phyloP scores from a whole-genome alignment of 2,329 filamentous ascomycete genomes.

The Aspergillus sp. region DNA sequence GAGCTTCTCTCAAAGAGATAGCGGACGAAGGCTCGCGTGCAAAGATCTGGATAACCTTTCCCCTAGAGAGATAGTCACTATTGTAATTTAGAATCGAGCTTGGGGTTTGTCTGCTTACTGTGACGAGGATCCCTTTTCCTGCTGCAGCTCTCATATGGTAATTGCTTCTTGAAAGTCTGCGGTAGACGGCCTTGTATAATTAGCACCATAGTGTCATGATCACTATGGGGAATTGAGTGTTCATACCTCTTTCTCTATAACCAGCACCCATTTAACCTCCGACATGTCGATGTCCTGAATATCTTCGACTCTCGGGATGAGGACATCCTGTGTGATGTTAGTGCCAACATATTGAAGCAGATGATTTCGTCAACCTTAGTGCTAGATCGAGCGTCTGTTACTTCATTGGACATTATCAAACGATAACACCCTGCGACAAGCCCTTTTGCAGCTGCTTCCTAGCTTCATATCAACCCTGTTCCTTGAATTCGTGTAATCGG shows the following conservation, averaged over 20 bases:
- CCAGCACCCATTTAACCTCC: slow-evolving; percentile 49
- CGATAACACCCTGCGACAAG: slow-evolving; percentile 31
- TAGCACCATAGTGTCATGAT: neutral
- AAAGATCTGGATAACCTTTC: slow-evolving; percentile 58
- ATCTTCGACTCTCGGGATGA: slow-evolving; percentile 44
- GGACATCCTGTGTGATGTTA: slow-evolving; percentile 35
- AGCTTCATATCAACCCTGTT: neutral
- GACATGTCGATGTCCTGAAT: slow-evolving; percentile 39
- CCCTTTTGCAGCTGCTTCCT: slow-evolving; percentile 40
- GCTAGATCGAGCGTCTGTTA: slow-evolving; percentile 33
- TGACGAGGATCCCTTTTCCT: slow-evolving; percentile 47
- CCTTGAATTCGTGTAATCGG: neutral
- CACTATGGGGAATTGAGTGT: too few relatives aligned
- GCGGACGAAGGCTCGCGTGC: slow-evolving; percentile 48
- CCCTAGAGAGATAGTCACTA: slow-evolving; percentile 33
- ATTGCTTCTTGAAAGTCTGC: slow-evolving; percentile 43
- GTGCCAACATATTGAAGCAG: neutral
- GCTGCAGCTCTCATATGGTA: slow-evolving; percentile 38
- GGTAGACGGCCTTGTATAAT: slow-evolving; percentile 49
- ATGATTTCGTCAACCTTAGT: slow-evolving; percentile 19
- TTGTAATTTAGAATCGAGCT: neutral
- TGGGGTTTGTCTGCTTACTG: slow-evolving; percentile 32
- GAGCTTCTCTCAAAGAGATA: slow-evolving; percentile 31
- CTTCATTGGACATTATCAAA: slow-evolving; percentile 12
- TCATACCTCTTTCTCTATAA: slow-evolving; percentile 56